Conservation (phyloP, 805 yeast genomes). For the Sugiyamaella floridensis region DNA sequence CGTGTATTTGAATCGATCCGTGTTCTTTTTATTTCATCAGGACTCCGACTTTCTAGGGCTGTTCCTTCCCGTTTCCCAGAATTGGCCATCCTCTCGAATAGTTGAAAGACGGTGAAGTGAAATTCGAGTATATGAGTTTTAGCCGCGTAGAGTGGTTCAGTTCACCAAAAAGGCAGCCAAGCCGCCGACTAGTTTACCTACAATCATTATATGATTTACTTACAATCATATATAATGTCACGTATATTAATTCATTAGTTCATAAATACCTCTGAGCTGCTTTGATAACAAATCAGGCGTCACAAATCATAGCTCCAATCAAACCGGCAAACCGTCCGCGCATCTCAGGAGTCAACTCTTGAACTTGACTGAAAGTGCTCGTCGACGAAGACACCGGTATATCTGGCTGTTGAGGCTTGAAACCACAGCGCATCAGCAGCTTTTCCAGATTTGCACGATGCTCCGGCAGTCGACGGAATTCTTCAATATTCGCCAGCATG, state of each 20-base stretch:
- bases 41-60: background rate
- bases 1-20: background rate
- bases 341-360: background rate
- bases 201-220: too few relatives aligned
- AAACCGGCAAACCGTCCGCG: background rate
- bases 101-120: too few relatives aligned
- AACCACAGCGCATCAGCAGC: slow-evolving; percentile 12
- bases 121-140: background rate
- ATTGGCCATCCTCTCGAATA: background rate
- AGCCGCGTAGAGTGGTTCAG: too few relatives aligned
- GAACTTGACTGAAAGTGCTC: background rate
- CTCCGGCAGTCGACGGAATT: slow-evolving; percentile 9
- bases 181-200: too few relatives aligned
- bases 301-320: background rate
- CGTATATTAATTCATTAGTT: too few relatives aligned
- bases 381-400: background rate
- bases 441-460: slow-evolving; percentile 8
- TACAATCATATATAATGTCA: too few relatives aligned
- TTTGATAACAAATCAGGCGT: background rate
- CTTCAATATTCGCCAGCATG: slow-evolving; percentile 12
- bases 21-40: background rate
- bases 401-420: slow-evolving; percentile 1
- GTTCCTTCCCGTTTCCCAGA: background rate
- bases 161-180: too few relatives aligned
- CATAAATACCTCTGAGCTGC: background rate